Evolutionary conservation across 2,329 filamentous ascomycete species (phyloP).

Genomic region (Parasarocladium wereldwijsianum): DNA sequence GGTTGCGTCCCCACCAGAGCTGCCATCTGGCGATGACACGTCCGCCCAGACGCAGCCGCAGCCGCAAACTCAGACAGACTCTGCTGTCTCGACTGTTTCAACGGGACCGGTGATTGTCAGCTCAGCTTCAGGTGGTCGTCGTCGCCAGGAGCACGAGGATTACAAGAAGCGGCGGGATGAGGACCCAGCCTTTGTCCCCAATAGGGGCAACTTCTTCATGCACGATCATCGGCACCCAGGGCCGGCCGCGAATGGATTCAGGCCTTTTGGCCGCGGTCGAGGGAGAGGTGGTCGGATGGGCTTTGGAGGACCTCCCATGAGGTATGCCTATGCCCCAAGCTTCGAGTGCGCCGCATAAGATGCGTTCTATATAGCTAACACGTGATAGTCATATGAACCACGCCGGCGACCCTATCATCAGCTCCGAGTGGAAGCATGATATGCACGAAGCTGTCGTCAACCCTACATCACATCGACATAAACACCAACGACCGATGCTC

Average conservation of each 20-base stretch:
- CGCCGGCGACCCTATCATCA: conserved; percentile 47
- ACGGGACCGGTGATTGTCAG: conserved; percentile 39
- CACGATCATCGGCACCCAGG: conserved; percentile 78
- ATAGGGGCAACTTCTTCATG: conserved; percentile 91
- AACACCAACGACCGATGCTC: conserved; percentile 27
- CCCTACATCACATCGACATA: conserved; percentile 24
- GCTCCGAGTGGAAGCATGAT: conserved; percentile 80
- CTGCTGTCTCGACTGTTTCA: conserved; percentile 25
- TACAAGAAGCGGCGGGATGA: conserved; percentile 78
- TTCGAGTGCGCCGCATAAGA: neutral
- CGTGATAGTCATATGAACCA: conserved; percentile 23
- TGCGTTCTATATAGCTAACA: conserved; percentile 14
- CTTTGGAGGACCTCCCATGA: conserved; percentile 43
- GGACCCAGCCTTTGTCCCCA: conserved; percentile 87
- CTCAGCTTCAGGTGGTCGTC: conserved; percentile 48
- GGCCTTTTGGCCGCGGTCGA: conserved; percentile 53
- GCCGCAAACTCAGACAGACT: conserved; percentile 8
- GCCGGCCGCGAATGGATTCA: conserved; percentile 64
- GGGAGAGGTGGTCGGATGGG: conserved; percentile 47
- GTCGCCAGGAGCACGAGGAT: conserved; percentile 77
- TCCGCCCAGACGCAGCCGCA: too few relatives aligned
- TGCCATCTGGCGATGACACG: too few relatives aligned
- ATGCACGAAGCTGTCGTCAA: conserved; percentile 64
- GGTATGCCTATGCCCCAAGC: conserved; percentile 32
- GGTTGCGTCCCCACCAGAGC: conserved; percentile 21